phyloP scores from a whole-genome alignment of 495 filamentous ascomycete species.

The Extremus antarcticus region DNA sequence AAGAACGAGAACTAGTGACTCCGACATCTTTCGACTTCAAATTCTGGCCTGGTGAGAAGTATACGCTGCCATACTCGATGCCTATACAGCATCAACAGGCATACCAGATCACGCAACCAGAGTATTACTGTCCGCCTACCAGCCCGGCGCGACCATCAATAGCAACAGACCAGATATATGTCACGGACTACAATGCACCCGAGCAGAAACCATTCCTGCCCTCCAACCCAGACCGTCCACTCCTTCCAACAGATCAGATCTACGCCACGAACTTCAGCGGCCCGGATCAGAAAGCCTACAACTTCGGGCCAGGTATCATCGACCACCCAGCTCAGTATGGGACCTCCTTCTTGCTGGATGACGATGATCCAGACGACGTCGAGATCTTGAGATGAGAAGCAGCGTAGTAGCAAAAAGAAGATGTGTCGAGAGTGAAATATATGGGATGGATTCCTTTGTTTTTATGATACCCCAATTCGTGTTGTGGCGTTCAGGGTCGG shows the following conservation, averaged over 20 bases:
- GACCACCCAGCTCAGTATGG: not conserved
- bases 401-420: not conserved
- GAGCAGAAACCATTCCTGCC: not conserved
- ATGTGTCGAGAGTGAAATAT: not conserved
- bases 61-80: not conserved
- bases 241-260: not conserved
- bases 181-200: not conserved
- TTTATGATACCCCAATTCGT: constrained; percentile 1
- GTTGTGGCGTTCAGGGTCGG: not conserved
- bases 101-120: not conserved
- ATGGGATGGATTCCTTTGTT: not conserved
- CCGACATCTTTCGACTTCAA: not conserved
- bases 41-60: not conserved
- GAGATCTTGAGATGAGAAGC: not conserved
- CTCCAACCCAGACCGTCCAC: not conserved
- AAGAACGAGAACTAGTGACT: not conserved
- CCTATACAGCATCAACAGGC: not conserved
- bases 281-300: not conserved
- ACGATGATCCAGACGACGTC: not conserved
- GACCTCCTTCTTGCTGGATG: not conserved
- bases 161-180: not conserved
- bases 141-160: not conserved
- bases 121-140: not conserved
- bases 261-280: not conserved
- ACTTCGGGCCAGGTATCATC: not conserved